These are phyloP conservation scores for Pseudocercospora crystallina DNA, from an alignment of 2,329 filamentous ascomycete species.

Conservation along the genomic window DNA sequence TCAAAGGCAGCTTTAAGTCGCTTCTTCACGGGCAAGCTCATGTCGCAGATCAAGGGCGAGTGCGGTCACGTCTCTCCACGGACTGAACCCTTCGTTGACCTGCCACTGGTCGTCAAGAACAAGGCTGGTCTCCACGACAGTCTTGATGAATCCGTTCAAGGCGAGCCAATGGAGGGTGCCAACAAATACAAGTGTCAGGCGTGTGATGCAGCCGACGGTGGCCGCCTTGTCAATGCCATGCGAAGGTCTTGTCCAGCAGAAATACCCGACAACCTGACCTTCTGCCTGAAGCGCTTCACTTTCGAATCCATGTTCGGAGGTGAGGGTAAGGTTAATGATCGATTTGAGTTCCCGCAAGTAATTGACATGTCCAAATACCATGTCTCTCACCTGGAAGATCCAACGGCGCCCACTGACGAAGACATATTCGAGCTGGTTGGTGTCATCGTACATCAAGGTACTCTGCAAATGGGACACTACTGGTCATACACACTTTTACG, in stretches of 20 bases:
- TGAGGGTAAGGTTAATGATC: slow-evolving; percentile 91
- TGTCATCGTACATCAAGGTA: slow-evolving; percentile 88
- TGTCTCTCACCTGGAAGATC: slow-evolving; percentile 74
- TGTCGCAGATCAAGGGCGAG: slow-evolving; percentile 93
- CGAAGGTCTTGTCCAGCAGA: slow-evolving; percentile 86
- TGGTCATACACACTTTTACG: slow-evolving; percentile 92
- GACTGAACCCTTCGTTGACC: slow-evolving; percentile 86
- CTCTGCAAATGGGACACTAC: slow-evolving; percentile 92
- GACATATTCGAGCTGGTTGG: slow-evolving; percentile 95
- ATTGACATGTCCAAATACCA: slow-evolving; percentile 91
- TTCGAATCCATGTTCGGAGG: slow-evolving; percentile 70
- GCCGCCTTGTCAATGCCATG: slow-evolving; percentile 77
- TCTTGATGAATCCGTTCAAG: slow-evolving; percentile 90
- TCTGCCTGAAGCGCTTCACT: slow-evolving; percentile 87
- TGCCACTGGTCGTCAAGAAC: slow-evolving; percentile 95
- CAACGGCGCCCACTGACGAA: slow-evolving; percentile 54
- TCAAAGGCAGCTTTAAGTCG: slow-evolving; percentile 72
- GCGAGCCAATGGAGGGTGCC: slow-evolving; percentile 92
- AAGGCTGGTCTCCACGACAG: slow-evolving; percentile 83
- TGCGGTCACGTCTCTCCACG: slow-evolving; percentile 91
- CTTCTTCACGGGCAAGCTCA: slow-evolving; percentile 87
- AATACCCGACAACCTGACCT: slow-evolving; percentile 89
- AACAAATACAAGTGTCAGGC: slow-evolving; percentile 98
- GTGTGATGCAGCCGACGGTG: slow-evolving; percentile 63
- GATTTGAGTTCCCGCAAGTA: slow-evolving; percentile 79